Evolutionary conservation across 2,329 filamentous ascomycete species (phyloP), one percentile per base, ranked within the genome.

Genomic region (Monosporascus sp.): DNA sequence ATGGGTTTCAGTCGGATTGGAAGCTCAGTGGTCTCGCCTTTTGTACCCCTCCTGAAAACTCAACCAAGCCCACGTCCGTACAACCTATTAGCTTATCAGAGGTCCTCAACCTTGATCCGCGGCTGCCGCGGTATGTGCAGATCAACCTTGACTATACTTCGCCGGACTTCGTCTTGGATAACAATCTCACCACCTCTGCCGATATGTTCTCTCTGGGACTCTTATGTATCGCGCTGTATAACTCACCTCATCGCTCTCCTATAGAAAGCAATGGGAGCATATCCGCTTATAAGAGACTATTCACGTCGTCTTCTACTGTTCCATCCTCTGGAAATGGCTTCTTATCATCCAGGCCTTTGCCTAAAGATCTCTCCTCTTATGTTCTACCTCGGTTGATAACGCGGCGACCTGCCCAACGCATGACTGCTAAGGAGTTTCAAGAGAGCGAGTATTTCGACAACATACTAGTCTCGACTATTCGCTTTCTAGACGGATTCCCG

Each of bases 381-480:
- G 88, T 97, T 0, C 75, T 99, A 4, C 91, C 94, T 2, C 81
- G 88, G 26, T 81, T 99, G 45, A 92, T 99, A 53, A 94, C 93
- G 0, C 82, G 94, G 58, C 80, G 91, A 52, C 91, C 94, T 3
- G 91, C 91, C 3, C 90, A 96, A 67, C 84, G 94, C 45, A 82
- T 97, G 75, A 91, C 86, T 26, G 91, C 93, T 5, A 85, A 83
- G 51, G 93, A 96, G 63, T 97, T 99, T 62, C 94, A 99, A 67
- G 85, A 97, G 69, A 95, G 91, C 65, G 86, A 90, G 60, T 99
- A 95, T 68, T 99, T 99, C 68, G 91, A 99, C 72, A 99, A 97
- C 65, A 90, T 97, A 46, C 78, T 99, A 5, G 91, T 99, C 22
- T 96, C 92, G 0, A 97, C 94, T 0, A 96, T 99, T 57, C 89